Evolutionary conservation across 768 basidiomycete genomes (phyloP), one percentile per base, ranked within the genome.

Genomic region (Leccinellum albellum): DNA sequence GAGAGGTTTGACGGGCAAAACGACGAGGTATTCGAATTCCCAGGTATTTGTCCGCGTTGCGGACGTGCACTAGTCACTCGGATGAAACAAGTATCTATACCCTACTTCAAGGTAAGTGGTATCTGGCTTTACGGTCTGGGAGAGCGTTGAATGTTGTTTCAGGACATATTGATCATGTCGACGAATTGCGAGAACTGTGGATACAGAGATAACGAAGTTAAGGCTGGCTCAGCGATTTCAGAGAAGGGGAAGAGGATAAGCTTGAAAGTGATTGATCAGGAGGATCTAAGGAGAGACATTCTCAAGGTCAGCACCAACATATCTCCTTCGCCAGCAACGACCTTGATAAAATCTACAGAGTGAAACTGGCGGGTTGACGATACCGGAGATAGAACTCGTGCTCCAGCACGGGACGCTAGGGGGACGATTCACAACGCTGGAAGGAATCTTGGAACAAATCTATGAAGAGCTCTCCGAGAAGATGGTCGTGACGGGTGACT

Each of bases 131-230:
- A 29, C 33, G 3, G 40, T 31, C 24, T 17, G 15, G 31, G 10
- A 42, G 20, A 24, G 8, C 14, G 7, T 56, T 32, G 7, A 60
- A 28, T 23, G 42, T 21, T 17, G 8, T 44, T 31, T 14, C 46
- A 97, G 95, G 94, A 99, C 64, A 88, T 94, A 55, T 75, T 98
- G 53, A 96, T 98, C 74, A 98, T 98, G 94, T 96, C 96, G 23
- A 95, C 95, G 6, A 98, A 97, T 70, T 98, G 97, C 70, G 92
- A 94, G 56, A 73, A 76, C 51, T 99, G 97, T 72, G 97, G 97
- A 1, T 99, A 98, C 73, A 82, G 92, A 56, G 97, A 99, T 73
- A 98, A 95, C 66, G 97, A 99, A 75, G 89, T 99, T 66, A 99
- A 99, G 72, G 91, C 93, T 6, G 93, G 96, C 21, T 76, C 86